Evolutionary conservation across 2,329 filamentous ascomycete species (phyloP).

Genomic region (Colletotrichum paranaense): DNA sequence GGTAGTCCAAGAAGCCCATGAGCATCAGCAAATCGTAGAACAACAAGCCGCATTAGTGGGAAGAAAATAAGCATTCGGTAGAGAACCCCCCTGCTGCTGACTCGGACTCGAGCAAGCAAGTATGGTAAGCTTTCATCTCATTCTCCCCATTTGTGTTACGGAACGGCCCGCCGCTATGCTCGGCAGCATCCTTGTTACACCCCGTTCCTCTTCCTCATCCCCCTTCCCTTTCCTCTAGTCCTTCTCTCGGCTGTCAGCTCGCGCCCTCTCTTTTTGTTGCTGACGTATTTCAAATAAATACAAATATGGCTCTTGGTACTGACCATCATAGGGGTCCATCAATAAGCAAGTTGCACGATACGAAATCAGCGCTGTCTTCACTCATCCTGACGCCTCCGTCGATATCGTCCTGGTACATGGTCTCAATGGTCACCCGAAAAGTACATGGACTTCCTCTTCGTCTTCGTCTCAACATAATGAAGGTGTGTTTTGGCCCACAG

Average conservation of each 20-base stretch:
- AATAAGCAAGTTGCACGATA: slow-evolving; percentile 64
- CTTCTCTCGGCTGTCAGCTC: background rate
- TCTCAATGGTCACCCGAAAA: slow-evolving; percentile 72
- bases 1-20: background rate
- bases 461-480: slow-evolving; percentile 51
- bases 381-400: slow-evolving; percentile 67
- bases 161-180: background rate
- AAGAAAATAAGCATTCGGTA: background rate
- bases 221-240: background rate
- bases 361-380: slow-evolving; percentile 69
- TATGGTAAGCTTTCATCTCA: slow-evolving; percentile 20
- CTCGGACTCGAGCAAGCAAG: slow-evolving; percentile 22
- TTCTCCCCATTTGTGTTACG: background rate
- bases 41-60: slow-evolving; percentile 20
- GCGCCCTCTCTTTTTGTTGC: background rate
- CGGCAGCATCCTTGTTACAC: background rate
- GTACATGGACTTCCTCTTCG: slow-evolving; percentile 68
- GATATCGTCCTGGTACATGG: slow-evolving; percentile 80
- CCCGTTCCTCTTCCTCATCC: background rate
- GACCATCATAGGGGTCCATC: slow-evolving; percentile 38
- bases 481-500: slow-evolving; percentile 75
- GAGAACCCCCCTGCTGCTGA: slow-evolving; percentile 23
- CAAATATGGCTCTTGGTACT: background rate
- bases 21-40: background rate
- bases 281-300: background rate